phyloP scores from a whole-genome alignment of 2,329 filamentous ascomycete genomes.

The Cadophora malorum region DNA sequence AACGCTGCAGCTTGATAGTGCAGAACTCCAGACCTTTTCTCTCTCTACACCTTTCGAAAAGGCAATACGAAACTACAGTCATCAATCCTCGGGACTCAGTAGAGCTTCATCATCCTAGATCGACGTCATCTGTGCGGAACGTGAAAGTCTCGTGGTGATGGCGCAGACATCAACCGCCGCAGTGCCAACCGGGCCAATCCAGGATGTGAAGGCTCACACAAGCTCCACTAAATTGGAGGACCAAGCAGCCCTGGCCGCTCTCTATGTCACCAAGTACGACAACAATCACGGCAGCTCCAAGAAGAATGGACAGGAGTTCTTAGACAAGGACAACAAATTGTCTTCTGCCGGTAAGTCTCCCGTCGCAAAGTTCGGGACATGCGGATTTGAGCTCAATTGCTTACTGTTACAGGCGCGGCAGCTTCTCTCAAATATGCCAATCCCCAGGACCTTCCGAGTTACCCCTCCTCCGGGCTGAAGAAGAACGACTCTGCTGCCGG shows the following conservation, averaged over 20 bases:
- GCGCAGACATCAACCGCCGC: conserved; percentile 28
- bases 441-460: conserved; percentile 76
- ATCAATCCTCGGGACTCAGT: not conserved
- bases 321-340: conserved; percentile 60
- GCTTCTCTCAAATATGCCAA: conserved; percentile 73
- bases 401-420: conserved; percentile 57
- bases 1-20: not conserved
- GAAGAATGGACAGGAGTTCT: conserved; percentile 37
- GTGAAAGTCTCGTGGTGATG: conserved; percentile 22
- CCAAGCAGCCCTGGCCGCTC: conserved; percentile 64
- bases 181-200: conserved; percentile 31
- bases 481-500: conserved; percentile 66
- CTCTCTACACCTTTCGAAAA: not conserved
- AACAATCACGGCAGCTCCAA: conserved; percentile 18
- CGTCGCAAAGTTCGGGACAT: conserved; percentile 15
- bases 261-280: conserved; percentile 57
- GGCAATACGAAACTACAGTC: not conserved
- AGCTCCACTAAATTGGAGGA: conserved; percentile 46
- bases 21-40: not conserved
- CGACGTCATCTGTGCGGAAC: conserved; percentile 11
- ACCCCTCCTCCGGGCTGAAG: conserved; percentile 68
- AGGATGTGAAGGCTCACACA: conserved; percentile 31
- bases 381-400: conserved; percentile 24
- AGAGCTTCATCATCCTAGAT: not conserved
- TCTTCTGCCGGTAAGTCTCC: conserved; percentile 60